Conservation (phyloP, 352 stramenopile genomes). For the Pythium utonaiense region DNA sequence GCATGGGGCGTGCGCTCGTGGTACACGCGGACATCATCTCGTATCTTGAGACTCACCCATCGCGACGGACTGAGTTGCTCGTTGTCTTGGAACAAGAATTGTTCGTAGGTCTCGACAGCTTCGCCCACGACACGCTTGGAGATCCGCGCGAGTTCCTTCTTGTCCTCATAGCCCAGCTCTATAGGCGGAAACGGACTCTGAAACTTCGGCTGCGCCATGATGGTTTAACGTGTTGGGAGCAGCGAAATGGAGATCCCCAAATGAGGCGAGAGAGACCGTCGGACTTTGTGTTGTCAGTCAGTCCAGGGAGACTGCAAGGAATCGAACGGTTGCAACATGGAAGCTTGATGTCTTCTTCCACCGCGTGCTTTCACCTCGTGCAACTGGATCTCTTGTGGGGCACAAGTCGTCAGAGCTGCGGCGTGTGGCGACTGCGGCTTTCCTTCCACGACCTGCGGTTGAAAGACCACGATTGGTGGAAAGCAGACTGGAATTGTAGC, state of each 20-base stretch:
- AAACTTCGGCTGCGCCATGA: constrained; percentile 19
- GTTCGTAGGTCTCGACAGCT: constrained; percentile 10
- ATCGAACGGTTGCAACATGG: no score
- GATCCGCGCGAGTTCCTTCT: constrained; percentile 24
- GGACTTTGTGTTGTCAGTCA: neutral
- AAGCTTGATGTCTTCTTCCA: neutral
- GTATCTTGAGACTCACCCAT: constrained; percentile 10
- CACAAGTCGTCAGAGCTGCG: no score
- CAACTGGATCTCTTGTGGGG: neutral
- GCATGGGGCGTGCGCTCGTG: constrained; percentile 7
- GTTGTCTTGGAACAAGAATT: constrained; percentile 12
- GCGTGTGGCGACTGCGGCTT: no score
- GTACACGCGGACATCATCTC: constrained; percentile 24
- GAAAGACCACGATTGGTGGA: neutral
- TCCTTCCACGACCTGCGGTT: neutral
- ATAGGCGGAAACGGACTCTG: constrained; percentile 21
- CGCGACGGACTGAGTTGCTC: constrained; percentile 14
- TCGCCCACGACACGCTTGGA: constrained; percentile 15
- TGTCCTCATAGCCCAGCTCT: constrained; percentile 20
- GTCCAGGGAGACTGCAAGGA: no score
- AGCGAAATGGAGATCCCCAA: constrained; percentile 4
- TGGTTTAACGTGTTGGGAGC: constrained; percentile 1
- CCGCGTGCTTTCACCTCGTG: neutral
- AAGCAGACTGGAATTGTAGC: neutral
- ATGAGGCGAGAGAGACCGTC: neutral